A percentile compares a stretch with the other conserved stretches of the same genome.
phyloP scores from a whole-genome alignment of 352 stramenopile genomes.

The Stephanocyclus meneghinianus region DNA sequence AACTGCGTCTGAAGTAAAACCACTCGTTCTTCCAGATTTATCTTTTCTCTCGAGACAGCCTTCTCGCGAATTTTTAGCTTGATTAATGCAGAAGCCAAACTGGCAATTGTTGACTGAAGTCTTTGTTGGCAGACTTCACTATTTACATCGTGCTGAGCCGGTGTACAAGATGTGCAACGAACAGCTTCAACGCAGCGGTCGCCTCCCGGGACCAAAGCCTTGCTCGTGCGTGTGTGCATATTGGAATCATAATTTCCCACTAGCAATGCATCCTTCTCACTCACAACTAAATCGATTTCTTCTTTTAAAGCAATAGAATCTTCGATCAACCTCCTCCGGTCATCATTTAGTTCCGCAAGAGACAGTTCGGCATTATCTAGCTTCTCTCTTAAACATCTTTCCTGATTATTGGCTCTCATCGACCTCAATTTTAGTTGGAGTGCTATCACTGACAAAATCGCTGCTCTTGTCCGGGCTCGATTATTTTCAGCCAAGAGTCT shows the following conservation, averaged over 20 bases:
- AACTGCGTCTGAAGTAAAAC: slow-evolving; percentile 19
- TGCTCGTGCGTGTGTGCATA: background rate
- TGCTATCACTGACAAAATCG: slow-evolving; percentile 4
- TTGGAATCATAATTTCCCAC: background rate
- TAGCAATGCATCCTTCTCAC: slow-evolving; percentile 15
- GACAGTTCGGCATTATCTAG: slow-evolving; percentile 14
- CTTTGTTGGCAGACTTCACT: slow-evolving; percentile 6
- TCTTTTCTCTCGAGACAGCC: slow-evolving; percentile 5
- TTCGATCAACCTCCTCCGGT: slow-evolving; percentile 19
- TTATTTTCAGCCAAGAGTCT: background rate
- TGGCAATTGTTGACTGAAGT: slow-evolving; percentile 24
- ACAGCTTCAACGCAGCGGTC: slow-evolving; percentile 4
- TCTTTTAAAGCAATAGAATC: slow-evolving; percentile 18
- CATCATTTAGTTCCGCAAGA: slow-evolving; percentile 24
- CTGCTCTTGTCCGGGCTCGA: background rate
- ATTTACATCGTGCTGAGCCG: background rate
- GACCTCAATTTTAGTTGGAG: slow-evolving; percentile 7
- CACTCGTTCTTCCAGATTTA: slow-evolving; percentile 1
- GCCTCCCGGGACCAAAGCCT: background rate
- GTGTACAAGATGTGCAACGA: slow-evolving; percentile 2
- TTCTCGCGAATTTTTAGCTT: slow-evolving; percentile 33
- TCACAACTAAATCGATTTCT: slow-evolving; percentile 4
- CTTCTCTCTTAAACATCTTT: slow-evolving; percentile 19
- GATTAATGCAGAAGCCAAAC: slow-evolving; percentile 26
- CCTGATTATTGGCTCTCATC: background rate